Evolutionary conservation across 108 stramenopile species (phyloP).

Genomic region (Schizochytrium sp.): DNA sequence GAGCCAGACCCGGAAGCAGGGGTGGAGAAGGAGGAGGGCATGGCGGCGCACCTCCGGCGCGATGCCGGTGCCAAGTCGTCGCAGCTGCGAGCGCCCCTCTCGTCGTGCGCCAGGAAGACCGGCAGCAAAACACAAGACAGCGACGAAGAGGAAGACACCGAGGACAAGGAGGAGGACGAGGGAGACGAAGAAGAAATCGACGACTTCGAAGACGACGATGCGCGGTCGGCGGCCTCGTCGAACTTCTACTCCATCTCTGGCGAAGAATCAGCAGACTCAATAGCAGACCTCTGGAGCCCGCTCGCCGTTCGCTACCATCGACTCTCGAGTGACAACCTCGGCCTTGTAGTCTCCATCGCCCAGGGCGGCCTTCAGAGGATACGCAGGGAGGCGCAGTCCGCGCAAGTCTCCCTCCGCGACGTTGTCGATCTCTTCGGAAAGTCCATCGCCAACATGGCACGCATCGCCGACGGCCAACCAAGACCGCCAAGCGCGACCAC

Average conservation of each 20-base stretch:
- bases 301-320: neutral
- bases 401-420: neutral
- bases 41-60: too few species aligned
- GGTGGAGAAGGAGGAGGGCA: too few species aligned
- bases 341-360: neutral
- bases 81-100: too few species aligned
- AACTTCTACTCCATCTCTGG: neutral
- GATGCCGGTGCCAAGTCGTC: too few species aligned
- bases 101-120: too few species aligned
- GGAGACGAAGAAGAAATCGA: neutral
- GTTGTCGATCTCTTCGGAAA: neutral
- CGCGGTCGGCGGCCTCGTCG: neutral
- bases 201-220: neutral
- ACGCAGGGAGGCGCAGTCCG: neutral
- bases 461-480: neutral
- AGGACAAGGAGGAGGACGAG: neutral
- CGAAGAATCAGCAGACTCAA: neutral
- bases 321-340: neutral
- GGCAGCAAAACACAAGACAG: neutral
- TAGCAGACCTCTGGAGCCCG: neutral
- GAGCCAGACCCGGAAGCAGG: neutral
- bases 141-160: neutral
- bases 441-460: neutral
- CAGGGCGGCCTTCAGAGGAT: neutral
- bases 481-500: neutral